Base-by-base conservation (phyloP, 805 yeast genomes). In the Saccharomycopsis sp. region DNA sequence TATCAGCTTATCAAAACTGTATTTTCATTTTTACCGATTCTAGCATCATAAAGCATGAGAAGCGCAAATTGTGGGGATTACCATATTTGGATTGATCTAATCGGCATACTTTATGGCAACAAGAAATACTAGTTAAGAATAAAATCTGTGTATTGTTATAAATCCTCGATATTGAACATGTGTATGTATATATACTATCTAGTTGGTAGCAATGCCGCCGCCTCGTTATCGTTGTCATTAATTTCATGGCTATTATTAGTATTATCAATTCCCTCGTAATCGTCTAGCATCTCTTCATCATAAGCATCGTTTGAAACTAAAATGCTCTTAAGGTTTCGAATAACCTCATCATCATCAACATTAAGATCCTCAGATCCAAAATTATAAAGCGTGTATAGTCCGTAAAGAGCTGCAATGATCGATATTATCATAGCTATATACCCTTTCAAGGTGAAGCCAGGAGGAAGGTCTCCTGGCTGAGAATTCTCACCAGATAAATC, bases 401-500 rank as follows among this genome's bases (percentile, higher is more conserved):
- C 94, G 63, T 74, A 80, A 1, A 86, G 23, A 1, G 87, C 93
- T 35, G 77, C 72, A 0, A 78, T 20, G 0, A 84, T 74, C 55
- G 89, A 85, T 0, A 82, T 60, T 0, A 73, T 60, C 54, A 87
- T 68, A 2, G 91, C 91, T 61, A 84, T 55, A 66, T 86, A 87
- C 1, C 94, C 94, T 68, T 82, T 85, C 5, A 70, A 47, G 0
- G 92, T 86, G 72, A 87, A 87, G 0, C 93, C 93, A 3, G 67
- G 73, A 0, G 94, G 93, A 61, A 87, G 75, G 14, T 88, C 86
- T 0, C 66, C 64, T 15, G 80, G 78, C 66, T 87, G 94, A 47
- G 76, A 64, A 44, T 79, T 78, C 65, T 86, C 87, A 2, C 88
- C 89, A 0, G 72, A 61, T 63, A 87, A 69, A 63, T 86, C 75